Evolutionary conservation across 352 stramenopile genomes (phyloP).

Genomic region (Salisapilia sapeloensis): DNA sequence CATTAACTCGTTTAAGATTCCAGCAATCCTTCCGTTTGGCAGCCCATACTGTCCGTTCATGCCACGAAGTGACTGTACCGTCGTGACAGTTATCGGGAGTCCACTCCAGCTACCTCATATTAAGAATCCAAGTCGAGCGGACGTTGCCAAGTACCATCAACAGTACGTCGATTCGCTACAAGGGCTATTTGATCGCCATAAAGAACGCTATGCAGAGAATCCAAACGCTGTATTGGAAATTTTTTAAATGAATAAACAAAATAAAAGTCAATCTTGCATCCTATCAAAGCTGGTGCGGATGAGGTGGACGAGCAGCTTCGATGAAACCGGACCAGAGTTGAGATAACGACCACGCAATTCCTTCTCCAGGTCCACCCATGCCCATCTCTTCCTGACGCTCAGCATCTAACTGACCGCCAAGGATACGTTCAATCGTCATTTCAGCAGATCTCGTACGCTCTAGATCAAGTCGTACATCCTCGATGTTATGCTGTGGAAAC

Average conservation of each 20-base stretch:
- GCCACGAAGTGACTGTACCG: constrained; percentile 43
- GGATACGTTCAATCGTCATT: constrained; percentile 54
- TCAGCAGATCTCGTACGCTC: constrained; percentile 33
- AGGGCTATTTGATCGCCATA: constrained; percentile 81
- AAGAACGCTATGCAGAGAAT: constrained; percentile 56
- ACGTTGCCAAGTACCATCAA: constrained; percentile 80
- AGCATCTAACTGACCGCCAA: constrained; percentile 28
- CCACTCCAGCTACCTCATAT: constrained; percentile 78
- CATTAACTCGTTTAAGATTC: constrained; percentile 73
- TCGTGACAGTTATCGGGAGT: constrained; percentile 83
- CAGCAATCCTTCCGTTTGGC: constrained; percentile 65
- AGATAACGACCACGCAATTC: too few relatives aligned
- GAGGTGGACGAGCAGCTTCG: too few relatives aligned
- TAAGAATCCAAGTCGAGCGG: constrained; percentile 64
- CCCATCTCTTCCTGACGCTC: constrained; percentile 5
- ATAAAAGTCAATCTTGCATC: too few relatives aligned
- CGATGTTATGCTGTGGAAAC: constrained; percentile 46
- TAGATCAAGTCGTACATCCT: constrained; percentile 38
- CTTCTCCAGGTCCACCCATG: too few relatives aligned
- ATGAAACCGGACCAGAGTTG: too few relatives aligned
- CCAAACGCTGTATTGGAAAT: constrained; percentile 30
- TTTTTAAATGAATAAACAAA: constrained; percentile 9
- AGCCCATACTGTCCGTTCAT: constrained; percentile 64
- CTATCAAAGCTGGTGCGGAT: too few relatives aligned
- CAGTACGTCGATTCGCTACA: constrained; percentile 75